phyloP scores from a whole-genome alignment of 164 flowering plant species.

The Akebia trifoliata region DNA sequence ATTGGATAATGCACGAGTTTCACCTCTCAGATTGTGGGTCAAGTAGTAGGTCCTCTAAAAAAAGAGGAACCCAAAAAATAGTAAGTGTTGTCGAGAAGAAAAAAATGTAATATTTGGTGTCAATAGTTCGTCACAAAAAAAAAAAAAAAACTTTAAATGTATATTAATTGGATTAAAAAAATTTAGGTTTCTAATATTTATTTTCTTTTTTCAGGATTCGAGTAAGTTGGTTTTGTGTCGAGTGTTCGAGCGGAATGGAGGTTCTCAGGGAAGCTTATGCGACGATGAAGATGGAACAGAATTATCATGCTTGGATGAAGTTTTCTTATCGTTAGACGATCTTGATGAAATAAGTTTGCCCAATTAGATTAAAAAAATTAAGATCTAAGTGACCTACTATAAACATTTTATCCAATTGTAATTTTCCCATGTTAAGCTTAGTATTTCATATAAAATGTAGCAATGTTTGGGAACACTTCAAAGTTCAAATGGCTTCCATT shows the following conservation, averaged over 20 bases:
- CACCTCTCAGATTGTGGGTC: conserved; percentile 33
- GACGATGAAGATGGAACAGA: conserved; percentile 45
- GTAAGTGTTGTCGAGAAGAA: conserved; percentile 25
- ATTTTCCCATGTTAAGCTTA: neutral
- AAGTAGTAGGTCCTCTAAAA: conserved; percentile 37
- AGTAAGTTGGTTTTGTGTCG: conserved; percentile 68
- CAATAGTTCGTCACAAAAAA: no score
- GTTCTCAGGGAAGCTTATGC: conserved; percentile 20
- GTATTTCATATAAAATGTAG: neutral
- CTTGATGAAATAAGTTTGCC: conserved; percentile 74
- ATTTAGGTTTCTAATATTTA: neutral
- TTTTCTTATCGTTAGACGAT: conserved; percentile 75
- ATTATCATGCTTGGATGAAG: conserved; percentile 81
- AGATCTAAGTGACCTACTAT: neutral
- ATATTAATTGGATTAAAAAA: neutral
- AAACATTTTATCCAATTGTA: conserved; percentile 5
- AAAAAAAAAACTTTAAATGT: neutral
- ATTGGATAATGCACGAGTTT: conserved; percentile 68
- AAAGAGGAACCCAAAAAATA: conserved; percentile 28
- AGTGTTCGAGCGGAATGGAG: conserved; percentile 40
- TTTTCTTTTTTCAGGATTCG: conserved; percentile 32
- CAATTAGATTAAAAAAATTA: conserved; percentile 20
- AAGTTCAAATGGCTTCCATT: no score
- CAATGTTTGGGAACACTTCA: neutral
- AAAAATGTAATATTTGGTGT: no score